Evolutionary conservation across 106 monocot genomes (phyloP), one percentile per base, ranked within the genome.

Genomic region (Dendrobium chrysotoxum): DNA sequence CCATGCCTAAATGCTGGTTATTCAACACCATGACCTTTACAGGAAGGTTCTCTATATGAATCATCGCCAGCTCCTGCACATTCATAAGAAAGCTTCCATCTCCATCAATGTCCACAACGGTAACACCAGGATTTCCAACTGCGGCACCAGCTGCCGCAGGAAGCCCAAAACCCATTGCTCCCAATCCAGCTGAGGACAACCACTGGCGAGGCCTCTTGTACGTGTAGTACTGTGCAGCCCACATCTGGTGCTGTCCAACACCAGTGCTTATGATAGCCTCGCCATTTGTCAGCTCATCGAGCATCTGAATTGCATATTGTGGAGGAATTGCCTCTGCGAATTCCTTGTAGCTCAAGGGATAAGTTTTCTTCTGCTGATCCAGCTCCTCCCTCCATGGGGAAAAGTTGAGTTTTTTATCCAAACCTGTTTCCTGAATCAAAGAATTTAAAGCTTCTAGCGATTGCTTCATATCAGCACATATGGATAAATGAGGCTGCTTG

Each of bases 221-320:
- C 7, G 73, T 85, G 80, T 92, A 94, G 79, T 88, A 96, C 61
- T 96, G 93, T 10, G 96, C 93, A 4, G 96, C 88, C 96, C 96
- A 96, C 96, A 96, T 97, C 74, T 94, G 96, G 46, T 94, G 93
- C 82, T 97, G 96, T 44, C 96, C 96, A n/a, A 94, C 96, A 21
- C 96, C 96, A 4, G 96, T 94, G 45, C 80, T 83, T 47, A 94
- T 88, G 40, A 97, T 90, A 12, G 96, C 93, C 77, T 94, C 93
- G 1, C 96, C 90, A 15, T 87, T 82, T 2, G 96, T 97, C 53
- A 97, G 80, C 79, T 97, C 94, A 76, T 87, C 84, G 21, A 97
- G 81, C 74, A 92, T 72, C 81, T 88, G 80, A 26, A 97, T 97
- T 0, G 96, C 93, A 77, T 90, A 92, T 71, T 97, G 96, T 0